Conservation (phyloP, 2,329 filamentous ascomycete species). For the Verticillium dahliae region DNA sequence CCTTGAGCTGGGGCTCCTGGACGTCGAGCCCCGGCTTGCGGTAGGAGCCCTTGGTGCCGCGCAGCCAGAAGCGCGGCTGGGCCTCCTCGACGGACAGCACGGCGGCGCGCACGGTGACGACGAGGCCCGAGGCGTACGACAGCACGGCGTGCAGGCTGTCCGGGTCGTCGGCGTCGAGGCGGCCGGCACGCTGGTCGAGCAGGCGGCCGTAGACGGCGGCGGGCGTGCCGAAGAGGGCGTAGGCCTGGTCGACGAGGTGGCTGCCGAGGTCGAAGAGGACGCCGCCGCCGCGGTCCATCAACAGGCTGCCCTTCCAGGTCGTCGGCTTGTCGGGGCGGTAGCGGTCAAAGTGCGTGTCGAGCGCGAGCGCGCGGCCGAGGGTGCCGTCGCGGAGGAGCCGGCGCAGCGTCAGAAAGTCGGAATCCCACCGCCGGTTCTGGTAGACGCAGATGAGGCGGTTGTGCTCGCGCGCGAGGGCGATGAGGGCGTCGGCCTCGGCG, state of each 20-base stretch:
- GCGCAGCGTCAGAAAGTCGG: slow-evolving; percentile 66
- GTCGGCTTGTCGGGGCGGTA: slow-evolving; percentile 54
- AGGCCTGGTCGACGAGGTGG: slow-evolving; percentile 71
- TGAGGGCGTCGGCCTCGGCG: slow-evolving; percentile 59
- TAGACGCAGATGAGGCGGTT: slow-evolving; percentile 58
- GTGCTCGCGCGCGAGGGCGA: slow-evolving; percentile 43
- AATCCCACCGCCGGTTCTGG: slow-evolving; percentile 72
- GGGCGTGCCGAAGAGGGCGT: slow-evolving; percentile 64
- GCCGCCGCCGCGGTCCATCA: slow-evolving; percentile 56
- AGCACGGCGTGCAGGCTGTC: slow-evolving; percentile 59
- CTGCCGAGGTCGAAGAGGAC: slow-evolving; percentile 69
- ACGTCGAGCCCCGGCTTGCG: slow-evolving; percentile 66
- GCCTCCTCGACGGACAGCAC: slow-evolving; percentile 61
- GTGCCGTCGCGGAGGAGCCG: slow-evolving; percentile 52
- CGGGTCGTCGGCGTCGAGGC: slow-evolving; percentile 39
- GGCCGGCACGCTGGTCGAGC: slow-evolving; percentile 54
- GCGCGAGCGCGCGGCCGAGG: slow-evolving; percentile 69
- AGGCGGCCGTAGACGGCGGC: slow-evolving; percentile 61
- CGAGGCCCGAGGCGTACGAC: slow-evolving; percentile 54
- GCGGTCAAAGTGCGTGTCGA: slow-evolving; percentile 75
- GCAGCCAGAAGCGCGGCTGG: slow-evolving; percentile 71
- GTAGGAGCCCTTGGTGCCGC: slow-evolving; percentile 68
- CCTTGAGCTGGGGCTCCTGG: slow-evolving; percentile 68
- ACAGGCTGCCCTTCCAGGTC: slow-evolving; percentile 61
- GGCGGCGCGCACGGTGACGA: slow-evolving; percentile 64